Conservation (phyloP, 2,329 filamentous ascomycete species). For the Pseudomassariella vexata region DNA sequence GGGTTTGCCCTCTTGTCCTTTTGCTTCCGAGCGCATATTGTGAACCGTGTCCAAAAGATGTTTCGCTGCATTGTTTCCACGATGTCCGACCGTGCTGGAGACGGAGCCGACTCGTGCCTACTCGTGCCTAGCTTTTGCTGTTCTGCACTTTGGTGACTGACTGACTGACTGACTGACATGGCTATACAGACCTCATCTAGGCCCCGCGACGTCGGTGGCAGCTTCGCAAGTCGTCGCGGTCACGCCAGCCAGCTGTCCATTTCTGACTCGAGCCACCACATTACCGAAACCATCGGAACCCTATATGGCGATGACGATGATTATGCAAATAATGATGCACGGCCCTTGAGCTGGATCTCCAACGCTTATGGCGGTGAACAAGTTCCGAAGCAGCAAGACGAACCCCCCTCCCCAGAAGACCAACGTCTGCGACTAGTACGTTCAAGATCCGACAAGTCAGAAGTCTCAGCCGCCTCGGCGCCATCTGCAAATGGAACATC, state of each 20-base stretch:
- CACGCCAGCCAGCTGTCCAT: conserved; percentile 58
- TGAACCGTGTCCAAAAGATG: no score
- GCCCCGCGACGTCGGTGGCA: conserved; percentile 50
- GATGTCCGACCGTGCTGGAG: no score
- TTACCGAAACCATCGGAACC: conserved; percentile 88
- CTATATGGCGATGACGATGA: conserved; percentile 77
- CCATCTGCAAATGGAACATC: conserved; percentile 24
- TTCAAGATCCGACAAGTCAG: conserved; percentile 39
- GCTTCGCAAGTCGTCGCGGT: conserved; percentile 53
- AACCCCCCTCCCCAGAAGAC: conserved; percentile 28
- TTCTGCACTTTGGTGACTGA: no score
- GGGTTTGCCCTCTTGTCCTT: conserved; percentile 1
- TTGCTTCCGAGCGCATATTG: background rate
- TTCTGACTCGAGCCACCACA: conserved; percentile 87
- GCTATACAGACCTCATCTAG: conserved; percentile 50
- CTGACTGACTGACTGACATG: conserved; percentile 1
- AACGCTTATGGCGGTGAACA: conserved; percentile 50
- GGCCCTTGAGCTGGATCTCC: conserved; percentile 71
- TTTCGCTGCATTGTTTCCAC: background rate
- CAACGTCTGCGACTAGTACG: conserved; percentile 36
- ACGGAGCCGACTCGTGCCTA: no score
- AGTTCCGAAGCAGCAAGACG: conserved; percentile 29
- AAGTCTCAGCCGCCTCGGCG: conserved; percentile 16
- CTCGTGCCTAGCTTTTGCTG: no score
- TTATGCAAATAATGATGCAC: conserved; percentile 39